Evolutionary conservation across 23 red algal genomes (phyloP).

Genomic region (Chondrus crispus): DNA sequence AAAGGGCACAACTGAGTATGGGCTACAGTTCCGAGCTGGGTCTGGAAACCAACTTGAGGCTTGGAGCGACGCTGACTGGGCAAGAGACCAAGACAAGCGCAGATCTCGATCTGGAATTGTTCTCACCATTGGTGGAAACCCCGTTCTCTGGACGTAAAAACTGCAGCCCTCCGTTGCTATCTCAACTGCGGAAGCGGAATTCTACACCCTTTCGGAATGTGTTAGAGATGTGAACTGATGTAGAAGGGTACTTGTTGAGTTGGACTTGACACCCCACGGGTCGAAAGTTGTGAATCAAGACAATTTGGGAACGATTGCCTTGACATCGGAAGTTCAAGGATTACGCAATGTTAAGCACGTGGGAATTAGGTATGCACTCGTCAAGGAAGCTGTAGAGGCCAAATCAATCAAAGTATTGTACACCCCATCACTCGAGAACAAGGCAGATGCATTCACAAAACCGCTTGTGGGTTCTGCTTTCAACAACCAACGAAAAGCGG

Average conservation of each 20-base stretch:
- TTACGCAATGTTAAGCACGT: constrained; percentile 13
- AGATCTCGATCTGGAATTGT: constrained; percentile 11
- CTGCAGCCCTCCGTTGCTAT: no score
- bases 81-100: background rate
- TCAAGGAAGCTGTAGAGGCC: background rate
- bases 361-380: background rate
- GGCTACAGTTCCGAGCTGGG: background rate
- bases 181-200: no score
- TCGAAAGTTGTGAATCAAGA: no score
- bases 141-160: no score
- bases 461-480: background rate
- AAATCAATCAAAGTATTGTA: background rate
- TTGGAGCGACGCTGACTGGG: constrained; percentile 15
- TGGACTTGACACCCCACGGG: no score
- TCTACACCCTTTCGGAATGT: no score
- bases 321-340: background rate
- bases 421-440: constrained; percentile 8
- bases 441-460: constrained; percentile 1
- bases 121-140: no score
- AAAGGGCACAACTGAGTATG: constrained; percentile 1
- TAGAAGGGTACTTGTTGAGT: no score
- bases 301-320: no score
- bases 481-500: background rate
- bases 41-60: background rate
- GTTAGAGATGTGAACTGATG: no score